Evolutionary conservation across 2,329 filamentous ascomycete genomes (phyloP).

Genomic region (Byssothecium circinans): DNA sequence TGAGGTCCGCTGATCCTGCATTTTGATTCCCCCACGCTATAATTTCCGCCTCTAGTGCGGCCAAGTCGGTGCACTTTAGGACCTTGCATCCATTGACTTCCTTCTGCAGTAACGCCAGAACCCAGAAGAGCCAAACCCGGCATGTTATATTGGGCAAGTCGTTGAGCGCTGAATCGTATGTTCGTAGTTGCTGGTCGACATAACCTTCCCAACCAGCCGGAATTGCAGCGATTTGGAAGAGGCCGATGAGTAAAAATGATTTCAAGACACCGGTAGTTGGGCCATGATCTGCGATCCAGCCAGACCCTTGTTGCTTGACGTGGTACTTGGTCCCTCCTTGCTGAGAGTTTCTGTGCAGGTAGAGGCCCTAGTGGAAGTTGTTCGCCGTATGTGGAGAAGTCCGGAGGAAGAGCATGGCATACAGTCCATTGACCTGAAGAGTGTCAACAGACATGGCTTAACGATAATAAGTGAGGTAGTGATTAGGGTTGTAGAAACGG

Average conservation of each 20-base stretch:
- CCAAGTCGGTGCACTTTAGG: neutral
- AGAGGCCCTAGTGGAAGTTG: slow-evolving; percentile 1
- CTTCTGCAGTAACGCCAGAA: slow-evolving; percentile 2
- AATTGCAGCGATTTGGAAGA: neutral
- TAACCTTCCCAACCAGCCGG: neutral
- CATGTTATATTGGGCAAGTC: neutral
- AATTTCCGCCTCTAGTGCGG: neutral
- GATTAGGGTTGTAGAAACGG: too few species aligned
- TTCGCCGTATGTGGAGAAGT: neutral
- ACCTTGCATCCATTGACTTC: neutral
- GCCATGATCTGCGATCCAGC: slow-evolving; percentile 1
- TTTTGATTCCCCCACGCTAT: neutral
- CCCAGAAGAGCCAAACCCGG: neutral
- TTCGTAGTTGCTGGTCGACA: neutral
- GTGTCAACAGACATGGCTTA: neutral
- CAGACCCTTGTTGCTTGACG: neutral
- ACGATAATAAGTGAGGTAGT: neutral
- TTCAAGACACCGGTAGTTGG: neutral
- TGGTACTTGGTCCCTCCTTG: slow-evolving; percentile 1
- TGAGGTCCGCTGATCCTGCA: neutral
- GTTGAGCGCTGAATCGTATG: neutral
- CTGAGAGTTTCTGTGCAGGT: neutral
- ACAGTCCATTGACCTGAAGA: neutral
- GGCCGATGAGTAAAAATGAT: neutral
- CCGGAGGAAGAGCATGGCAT: neutral